Evolutionary conservation across 2,329 filamentous ascomycete species (phyloP), one percentile per base, ranked within the genome.

Genomic region (Zymoseptoria tritici): DNA sequence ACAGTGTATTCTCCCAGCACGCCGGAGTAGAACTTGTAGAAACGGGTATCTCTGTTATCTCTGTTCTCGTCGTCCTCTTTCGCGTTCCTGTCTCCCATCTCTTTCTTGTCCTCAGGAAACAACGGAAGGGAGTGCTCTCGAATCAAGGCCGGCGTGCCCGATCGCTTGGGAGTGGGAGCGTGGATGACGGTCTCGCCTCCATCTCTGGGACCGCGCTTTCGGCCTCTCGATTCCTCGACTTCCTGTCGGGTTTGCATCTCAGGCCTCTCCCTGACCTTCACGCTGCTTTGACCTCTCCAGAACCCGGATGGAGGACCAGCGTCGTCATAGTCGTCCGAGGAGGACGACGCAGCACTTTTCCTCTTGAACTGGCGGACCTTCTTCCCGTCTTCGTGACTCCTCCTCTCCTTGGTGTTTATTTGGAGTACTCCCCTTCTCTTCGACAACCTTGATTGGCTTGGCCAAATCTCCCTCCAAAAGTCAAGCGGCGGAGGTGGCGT

Each of bases 1-100:
- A n/a, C 36, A n/a, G 16, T 46, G 13, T 68, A 67, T 20, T 65
- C 64, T 8, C 56, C 52, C 57, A 66, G 50, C 0, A 69, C 52
- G 11, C 57, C 63, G 55, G 68, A 64, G 49, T 67, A 69, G 42
- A 67, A 69, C 4, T 58, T 66, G 57, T 69, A 69, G 54, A 66
- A 68, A 20, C n/a, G 56, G 0, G 64, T 68, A 50, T 66, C 57
- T 29, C 66, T 52, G 1, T 63, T 68, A 46, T 66, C 57, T 29
- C 66, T 52, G 8, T 42, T 57, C 13, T 56, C 61, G 31, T 60
- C 57, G 26, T 56, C 49, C 29, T 51, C 49, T 11, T 29, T 21
- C 57, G 49, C 56, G 55, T 52, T 13, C 51, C 50, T 19, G 59
- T 60, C 52, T 57, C n/a, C 59, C 59, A 24, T 62, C 19, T 57